Evolutionary conservation across 2,329 filamentous ascomycete species (phyloP).

Genomic region (Venturiaceae sp.): DNA sequence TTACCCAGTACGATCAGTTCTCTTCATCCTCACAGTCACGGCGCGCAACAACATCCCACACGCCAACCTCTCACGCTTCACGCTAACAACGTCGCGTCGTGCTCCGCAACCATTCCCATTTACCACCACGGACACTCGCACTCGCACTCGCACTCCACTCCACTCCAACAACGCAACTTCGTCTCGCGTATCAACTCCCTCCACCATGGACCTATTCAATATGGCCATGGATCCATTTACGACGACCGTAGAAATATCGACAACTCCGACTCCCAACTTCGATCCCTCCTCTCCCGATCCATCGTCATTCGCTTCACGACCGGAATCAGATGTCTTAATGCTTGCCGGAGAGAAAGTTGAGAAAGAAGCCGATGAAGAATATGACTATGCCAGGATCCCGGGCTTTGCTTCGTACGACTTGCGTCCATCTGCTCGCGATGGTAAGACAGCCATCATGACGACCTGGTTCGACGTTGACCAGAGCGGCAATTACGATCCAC

Average conservation of each 20-base stretch:
- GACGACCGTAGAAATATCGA: no score
- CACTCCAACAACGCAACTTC: no score
- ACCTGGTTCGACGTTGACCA: neutral
- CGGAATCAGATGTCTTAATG: neutral
- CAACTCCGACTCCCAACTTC: no score
- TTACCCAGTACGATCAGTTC: neutral
- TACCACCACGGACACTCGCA: no score
- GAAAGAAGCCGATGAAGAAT: neutral
- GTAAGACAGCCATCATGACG: neutral
- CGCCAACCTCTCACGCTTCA: neutral
- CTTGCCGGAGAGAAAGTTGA: neutral
- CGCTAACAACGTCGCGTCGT: neutral
- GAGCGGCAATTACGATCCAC: constrained; percentile 3
- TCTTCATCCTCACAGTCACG: neutral
- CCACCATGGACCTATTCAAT: no score
- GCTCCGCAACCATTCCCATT: neutral
- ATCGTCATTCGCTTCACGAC: neutral
- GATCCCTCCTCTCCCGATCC: no score
- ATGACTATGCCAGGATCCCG: neutral
- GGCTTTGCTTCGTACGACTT: neutral
- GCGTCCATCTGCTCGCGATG: neutral
- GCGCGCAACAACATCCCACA: no score
- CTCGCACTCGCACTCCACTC: no score
- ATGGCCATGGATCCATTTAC: no score
- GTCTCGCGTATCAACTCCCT: no score